Evolutionary conservation across 2,329 filamentous ascomycete genomes (phyloP).

Genomic region (Mycosphaerella arachidis): DNA sequence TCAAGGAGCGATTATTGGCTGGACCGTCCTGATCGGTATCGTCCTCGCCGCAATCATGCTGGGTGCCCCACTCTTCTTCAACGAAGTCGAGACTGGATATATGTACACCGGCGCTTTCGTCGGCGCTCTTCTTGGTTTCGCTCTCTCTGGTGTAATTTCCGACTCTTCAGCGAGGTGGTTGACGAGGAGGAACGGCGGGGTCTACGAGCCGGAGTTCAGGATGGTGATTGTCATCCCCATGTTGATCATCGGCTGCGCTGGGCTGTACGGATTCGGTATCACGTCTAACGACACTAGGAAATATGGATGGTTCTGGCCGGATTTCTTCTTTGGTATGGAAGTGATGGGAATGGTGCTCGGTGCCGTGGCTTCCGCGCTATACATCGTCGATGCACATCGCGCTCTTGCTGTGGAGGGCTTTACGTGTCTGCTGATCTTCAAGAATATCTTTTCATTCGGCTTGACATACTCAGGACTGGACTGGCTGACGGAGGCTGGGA

Average conservation of each 20-base stretch:
- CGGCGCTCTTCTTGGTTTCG: conserved; percentile 73
- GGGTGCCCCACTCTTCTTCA: conserved; percentile 74
- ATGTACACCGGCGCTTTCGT: conserved; percentile 82
- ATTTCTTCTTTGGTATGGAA: conserved; percentile 78
- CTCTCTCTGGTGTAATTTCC: conserved; percentile 67
- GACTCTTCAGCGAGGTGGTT: conserved; percentile 68
- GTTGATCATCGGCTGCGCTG: conserved; percentile 69
- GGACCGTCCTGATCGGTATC: conserved; percentile 89
- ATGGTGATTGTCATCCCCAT: conserved; percentile 79
- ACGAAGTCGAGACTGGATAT: conserved; percentile 77
- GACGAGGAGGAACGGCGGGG: conserved; percentile 69
- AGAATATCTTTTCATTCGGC: conserved; percentile 86
- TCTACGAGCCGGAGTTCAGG: conserved; percentile 89
- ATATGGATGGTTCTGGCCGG: conserved; percentile 69
- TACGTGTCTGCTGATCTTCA: conserved; percentile 86
- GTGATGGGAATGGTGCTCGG: conserved; percentile 90
- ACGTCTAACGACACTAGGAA: conserved; percentile 55
- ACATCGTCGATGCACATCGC: conserved; percentile 88
- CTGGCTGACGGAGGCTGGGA: conserved; percentile 64
- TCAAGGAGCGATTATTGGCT: conserved; percentile 87
- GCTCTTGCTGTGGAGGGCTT: conserved; percentile 83
- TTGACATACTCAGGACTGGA: conserved; percentile 80
- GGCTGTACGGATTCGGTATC: conserved; percentile 79
- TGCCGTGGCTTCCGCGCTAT: conserved; percentile 77
- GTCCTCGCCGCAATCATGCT: conserved; percentile 79